phyloP scores from a whole-genome alignment of 2,329 filamentous ascomycete species.

The Colletotrichum tropicale region DNA sequence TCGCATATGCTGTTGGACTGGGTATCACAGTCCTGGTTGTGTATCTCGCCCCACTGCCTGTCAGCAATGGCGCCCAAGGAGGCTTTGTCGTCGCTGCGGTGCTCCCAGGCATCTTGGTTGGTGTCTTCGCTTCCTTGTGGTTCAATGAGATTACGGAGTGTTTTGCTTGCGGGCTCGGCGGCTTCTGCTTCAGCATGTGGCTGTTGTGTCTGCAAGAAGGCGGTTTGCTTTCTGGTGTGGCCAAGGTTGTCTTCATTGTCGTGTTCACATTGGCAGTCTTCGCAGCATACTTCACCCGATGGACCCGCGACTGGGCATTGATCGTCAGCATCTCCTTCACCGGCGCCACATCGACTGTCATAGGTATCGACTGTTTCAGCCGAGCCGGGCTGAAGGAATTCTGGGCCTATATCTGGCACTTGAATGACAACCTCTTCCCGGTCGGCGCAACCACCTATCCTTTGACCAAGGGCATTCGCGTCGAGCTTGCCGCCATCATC shows the following conservation, averaged over 20 bases:
- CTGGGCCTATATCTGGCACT: constrained; percentile 88
- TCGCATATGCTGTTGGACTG: constrained; percentile 73
- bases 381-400: constrained; percentile 93
- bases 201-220: constrained; percentile 78
- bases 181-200: constrained; percentile 91
- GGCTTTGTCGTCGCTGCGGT: constrained; percentile 83
- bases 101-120: constrained; percentile 75
- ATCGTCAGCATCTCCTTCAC: constrained; percentile 80
- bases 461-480: constrained; percentile 82
- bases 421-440: constrained; percentile 84
- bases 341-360: constrained; percentile 77
- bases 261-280: constrained; percentile 72
- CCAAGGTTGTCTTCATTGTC: constrained; percentile 76
- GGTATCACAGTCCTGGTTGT: constrained; percentile 82
- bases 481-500: constrained; percentile 80
- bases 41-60: constrained; percentile 84
- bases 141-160: constrained; percentile 84
- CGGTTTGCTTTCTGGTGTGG: constrained; percentile 66
- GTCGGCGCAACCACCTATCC: constrained; percentile 79
- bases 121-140: constrained; percentile 69
- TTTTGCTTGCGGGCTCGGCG: constrained; percentile 85
- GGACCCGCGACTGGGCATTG: constrained; percentile 78
- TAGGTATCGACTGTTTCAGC: constrained; percentile 92
- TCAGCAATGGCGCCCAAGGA: constrained; percentile 78
- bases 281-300: constrained; percentile 77